Base-by-base conservation (phyloP, 2,329 filamentous ascomycete species). In the Pseudohalonectria lignicola region DNA sequence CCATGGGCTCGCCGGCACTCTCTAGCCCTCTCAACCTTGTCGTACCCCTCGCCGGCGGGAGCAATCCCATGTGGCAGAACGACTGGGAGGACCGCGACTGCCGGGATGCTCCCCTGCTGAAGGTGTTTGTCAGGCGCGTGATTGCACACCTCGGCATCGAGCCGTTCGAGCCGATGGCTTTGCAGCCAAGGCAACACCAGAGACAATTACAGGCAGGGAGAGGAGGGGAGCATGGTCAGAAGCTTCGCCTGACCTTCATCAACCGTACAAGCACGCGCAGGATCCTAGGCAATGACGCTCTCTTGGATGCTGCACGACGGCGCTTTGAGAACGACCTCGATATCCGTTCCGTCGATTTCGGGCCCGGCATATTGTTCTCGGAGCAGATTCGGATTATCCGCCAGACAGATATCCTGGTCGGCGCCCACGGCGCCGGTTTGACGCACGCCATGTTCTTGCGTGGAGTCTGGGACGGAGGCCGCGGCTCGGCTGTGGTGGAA, bases 401-500 rank as follows among this genome's bases (percentile, higher is more conserved):
- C 12, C 47, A 49, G 19, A 64, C 62, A 1, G 62, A 66, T 41
- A 44, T 66, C 13, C 50, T 68, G 8, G 54, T 64, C 5, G 62
- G 62, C 21, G 56, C 63, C 2, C 63, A 67, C 45, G 64, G 64
- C 31, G 62, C 62, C 0, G 63, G 60, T 1, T 47, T 67, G 13
- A 61, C 63, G 4, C 61, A 66, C 42, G 45, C 47, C 1, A 54
- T 67, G 44, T 68, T 66, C 39, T 50, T 66, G 43, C 54, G 45
- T 1, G 47, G 51, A 21, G 46, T 48, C 4, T 49, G 49, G 2
- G 47, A 47, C 4, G 47, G 51, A 21, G 47, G 49, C 4, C 50
- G 49, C 1, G 47, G 47, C 3, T n/a, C n/a, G n/a, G 55, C 53
- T 13, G 45, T 67, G 7, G 57, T 67, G 5, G 63, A 69, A 49